Percentiles rank a stretch among this genome's conserved stretches.
Conservation (phyloP, 2,329 filamentous ascomycete genomes). For the Colletotrichum sp. region DNA sequence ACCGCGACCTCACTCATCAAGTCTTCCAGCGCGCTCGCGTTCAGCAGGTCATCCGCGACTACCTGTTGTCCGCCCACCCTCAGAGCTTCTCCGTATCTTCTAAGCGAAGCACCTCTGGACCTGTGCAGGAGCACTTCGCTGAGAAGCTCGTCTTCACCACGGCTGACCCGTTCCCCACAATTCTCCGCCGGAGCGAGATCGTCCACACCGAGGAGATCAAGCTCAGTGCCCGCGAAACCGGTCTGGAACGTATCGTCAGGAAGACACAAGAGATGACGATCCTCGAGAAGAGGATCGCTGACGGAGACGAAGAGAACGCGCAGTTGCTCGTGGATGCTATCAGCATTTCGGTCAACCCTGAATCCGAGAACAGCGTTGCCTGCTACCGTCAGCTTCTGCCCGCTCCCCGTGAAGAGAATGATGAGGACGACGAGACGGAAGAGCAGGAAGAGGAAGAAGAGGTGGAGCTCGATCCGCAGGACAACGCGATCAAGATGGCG, state of each 20-base stretch:
- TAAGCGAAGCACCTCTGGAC: slow-evolving; percentile 71
- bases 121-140: slow-evolving; percentile 75
- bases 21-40: slow-evolving; percentile 91
- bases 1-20: slow-evolving; percentile 81
- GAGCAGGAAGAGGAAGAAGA: slow-evolving; percentile 51
- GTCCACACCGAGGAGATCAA: slow-evolving; percentile 69
- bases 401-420: slow-evolving; percentile 44
- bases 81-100: slow-evolving; percentile 79
- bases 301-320: slow-evolving; percentile 74
- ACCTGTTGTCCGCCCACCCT: slow-evolving; percentile 80
- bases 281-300: slow-evolving; percentile 75
- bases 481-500: slow-evolving; percentile 83
- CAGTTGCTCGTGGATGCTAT: slow-evolving; percentile 77
- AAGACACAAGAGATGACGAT: slow-evolving; percentile 86
- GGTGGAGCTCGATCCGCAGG: slow-evolving; percentile 61
- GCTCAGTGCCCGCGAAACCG: slow-evolving; percentile 82
- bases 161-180: slow-evolving; percentile 87
- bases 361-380: slow-evolving; percentile 77
- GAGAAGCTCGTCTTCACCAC: slow-evolving; percentile 88
- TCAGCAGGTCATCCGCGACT: slow-evolving; percentile 83
- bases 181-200: slow-evolving; percentile 87
- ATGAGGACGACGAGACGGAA: slow-evolving; percentile 44
- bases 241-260: slow-evolving; percentile 85
- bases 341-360: slow-evolving; percentile 75
- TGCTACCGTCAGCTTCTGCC: slow-evolving; percentile 79